Evolutionary conservation across 768 basidiomycete species (phyloP), one percentile per base, ranked within the genome.

Genomic region (Suillus tomentosus): DNA sequence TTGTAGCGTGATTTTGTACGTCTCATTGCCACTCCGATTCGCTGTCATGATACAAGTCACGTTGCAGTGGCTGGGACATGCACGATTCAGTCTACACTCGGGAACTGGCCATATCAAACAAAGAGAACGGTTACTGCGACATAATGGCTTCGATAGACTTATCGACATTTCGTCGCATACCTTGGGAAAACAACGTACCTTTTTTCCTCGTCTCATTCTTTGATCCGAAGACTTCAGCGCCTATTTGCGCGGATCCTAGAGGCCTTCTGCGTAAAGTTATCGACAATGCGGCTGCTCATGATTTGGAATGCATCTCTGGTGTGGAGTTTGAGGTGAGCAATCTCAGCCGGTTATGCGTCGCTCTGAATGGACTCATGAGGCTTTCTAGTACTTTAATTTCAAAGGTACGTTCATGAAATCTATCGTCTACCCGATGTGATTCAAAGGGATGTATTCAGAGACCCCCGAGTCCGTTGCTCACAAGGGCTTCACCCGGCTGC

Each of bases 201-300:
- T 95, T 99, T 78, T 99, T 99, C 81, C 81, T 99, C 7, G 83
- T 96, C 43, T 92, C 90, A 1, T 99, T 97, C 80, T 72, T 90
- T 37, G 92, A 98, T 72, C 96, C 97, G 0, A 88, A 92, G 27
- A 93, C 94, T 5, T 85, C 84, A 66, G 77, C 87, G 64, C 90
- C 91, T 0, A 78, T 99, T 24, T 80, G 79, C 50, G 95, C 89
- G 9, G 95, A 96, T 72, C 96, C 97, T 13, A 84, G 97, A 53
- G 89, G 94, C n/a, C 81, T 91, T 39, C 79, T 98, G 50, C 83
- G 84, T 70, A 81, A 48, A 24, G 22, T 5, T 48, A 22, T 48
- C 13, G 47, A 48, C 6, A 24, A 22, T 48, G 47, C 47, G 47
- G 78, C 75, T 47, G 74, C 78, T 37, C 64, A 75, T 3, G 87